Base-by-base conservation (phyloP, 352 stramenopile genomes). In the Pythium phragmitis region DNA sequence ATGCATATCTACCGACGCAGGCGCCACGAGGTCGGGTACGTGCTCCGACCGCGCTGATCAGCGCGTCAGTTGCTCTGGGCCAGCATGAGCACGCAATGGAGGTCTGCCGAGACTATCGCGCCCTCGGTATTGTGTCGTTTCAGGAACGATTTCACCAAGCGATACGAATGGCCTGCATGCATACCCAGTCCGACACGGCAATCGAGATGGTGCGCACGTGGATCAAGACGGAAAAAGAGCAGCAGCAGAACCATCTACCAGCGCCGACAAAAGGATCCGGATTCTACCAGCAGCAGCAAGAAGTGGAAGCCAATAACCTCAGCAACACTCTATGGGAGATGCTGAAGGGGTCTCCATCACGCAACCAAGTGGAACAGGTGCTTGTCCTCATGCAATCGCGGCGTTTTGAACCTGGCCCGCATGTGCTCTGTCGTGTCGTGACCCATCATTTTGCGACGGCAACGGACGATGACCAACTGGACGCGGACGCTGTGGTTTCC, bases 261-360 rank as follows among this genome's bases (percentile, higher is more conserved):
- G 26, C 26, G 2, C 4, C 26, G 4, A 28, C 26, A 28, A 4
- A 4, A 28, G 26, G n/a, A n/a, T n/a, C 26, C 26, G 26, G 26
- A 28, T 28, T n/a, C n/a, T n/a, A n/a, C n/a, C n/a, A n/a, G n/a
- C n/a, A n/a, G n/a, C n/a, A n/a, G n/a, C n/a, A n/a, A n/a, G n/a
- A n/a, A n/a, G n/a, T n/a, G n/a, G n/a, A 83, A 63, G 47, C 39
- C 17, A 66, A 75, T 19, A 53, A 75, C 43, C 57, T 84, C 13
- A 87, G 80, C 68, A 77, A 74, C 46, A 70, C 84, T 28, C 21
- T 87, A 37, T 79, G 73, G 73, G 67, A 77, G 65, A 77, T 87
- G 77, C 64, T 87, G 36, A 84, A 82, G 57, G 62, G 74, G 13
- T 42, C 51, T 21, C 75, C 79, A 47, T 55, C 65, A 28, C 63